Percentiles rank a stretch among this genome's conserved stretches.
Evolutionary conservation across 1,284 basidiomycete species (phyloP).

Genomic region (Rhodotorula sp.): DNA sequence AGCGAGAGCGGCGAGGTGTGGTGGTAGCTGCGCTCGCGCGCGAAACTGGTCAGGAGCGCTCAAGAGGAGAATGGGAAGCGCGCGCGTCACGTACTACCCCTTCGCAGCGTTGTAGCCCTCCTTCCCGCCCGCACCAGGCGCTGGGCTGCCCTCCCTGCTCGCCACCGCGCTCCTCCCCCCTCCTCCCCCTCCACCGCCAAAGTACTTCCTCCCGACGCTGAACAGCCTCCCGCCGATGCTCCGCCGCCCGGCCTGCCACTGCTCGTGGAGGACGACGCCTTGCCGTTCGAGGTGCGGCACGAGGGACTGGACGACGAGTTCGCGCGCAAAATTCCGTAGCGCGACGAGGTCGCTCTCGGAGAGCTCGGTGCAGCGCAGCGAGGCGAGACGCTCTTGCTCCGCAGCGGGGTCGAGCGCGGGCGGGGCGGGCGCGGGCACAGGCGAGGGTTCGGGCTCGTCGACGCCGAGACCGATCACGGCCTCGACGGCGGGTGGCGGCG

Average conservation of each 20-base stretch:
- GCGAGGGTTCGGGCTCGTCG: background rate
- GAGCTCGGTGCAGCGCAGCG: background rate
- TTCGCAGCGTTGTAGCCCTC: constrained; percentile 43
- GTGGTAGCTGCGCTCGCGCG: constrained; percentile 52
- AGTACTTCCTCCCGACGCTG: constrained; percentile 62
- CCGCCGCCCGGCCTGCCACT: constrained; percentile 79
- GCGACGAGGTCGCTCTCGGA: constrained; percentile 45
- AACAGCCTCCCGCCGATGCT: constrained; percentile 88
- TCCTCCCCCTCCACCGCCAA: constrained; percentile 46
- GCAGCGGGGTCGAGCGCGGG: background rate
- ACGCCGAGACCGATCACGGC: constrained; percentile 8
- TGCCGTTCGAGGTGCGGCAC: constrained; percentile 96
- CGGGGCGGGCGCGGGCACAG: too few relatives aligned
- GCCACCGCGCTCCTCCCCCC: background rate
- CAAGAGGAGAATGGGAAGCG: background rate
- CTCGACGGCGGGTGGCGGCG: background rate
- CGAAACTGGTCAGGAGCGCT: constrained; percentile 34
- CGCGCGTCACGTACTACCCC: constrained; percentile 46
- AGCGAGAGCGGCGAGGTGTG: constrained; percentile 54
- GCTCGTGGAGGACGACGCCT: constrained; percentile 90
- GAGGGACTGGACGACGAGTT: constrained; percentile 86
- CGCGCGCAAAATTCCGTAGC: constrained; percentile 78
- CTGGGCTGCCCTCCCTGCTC: constrained; percentile 50
- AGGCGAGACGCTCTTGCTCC: too few relatives aligned
- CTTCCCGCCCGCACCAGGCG: constrained; percentile 30